Conservation (phyloP, 352 stramenopile species). For the Phytopythium montanum region DNA sequence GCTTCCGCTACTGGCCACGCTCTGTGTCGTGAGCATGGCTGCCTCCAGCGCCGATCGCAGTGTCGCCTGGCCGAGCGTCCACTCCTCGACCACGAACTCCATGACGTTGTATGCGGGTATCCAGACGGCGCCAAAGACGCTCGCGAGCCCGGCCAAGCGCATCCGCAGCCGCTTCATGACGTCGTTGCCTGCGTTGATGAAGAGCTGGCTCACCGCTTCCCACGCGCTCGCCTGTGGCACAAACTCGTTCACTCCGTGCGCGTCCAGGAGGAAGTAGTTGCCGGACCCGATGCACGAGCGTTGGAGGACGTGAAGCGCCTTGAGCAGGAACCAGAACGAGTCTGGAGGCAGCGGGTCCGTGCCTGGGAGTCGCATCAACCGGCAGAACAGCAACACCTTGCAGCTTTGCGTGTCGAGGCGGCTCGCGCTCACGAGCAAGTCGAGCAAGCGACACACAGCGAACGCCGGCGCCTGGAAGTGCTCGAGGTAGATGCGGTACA, state of each 20-base stretch:
- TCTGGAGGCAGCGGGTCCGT: conserved; percentile 28
- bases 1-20: no score
- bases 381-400: conserved; percentile 52
- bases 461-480: conserved; percentile 41
- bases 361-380: conserved; percentile 32
- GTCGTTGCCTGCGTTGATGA: conserved; percentile 27
- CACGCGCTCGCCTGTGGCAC: conserved; percentile 35
- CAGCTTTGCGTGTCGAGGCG: conserved; percentile 53
- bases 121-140: conserved; percentile 51
- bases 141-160: conserved; percentile 36
- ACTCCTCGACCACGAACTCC: conserved; percentile 48
- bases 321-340: conserved; percentile 56
- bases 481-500: conserved; percentile 49
- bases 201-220: conserved; percentile 37
- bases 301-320: conserved; percentile 42
- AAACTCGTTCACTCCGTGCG: conserved; percentile 42
- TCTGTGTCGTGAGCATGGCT: conserved; percentile 12
- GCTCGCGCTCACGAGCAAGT: conserved; percentile 38
- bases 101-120: conserved; percentile 47
- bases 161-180: conserved; percentile 37
- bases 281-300: conserved; percentile 27
- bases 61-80: conserved; percentile 22
- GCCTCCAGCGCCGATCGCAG: conserved; percentile 22
- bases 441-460: conserved; percentile 33
- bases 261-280: conserved; percentile 46